Evolutionary conservation across 371 early-diverging fungal genomes (phyloP).

Genomic region (Choanephora cucurbitarum): DNA sequence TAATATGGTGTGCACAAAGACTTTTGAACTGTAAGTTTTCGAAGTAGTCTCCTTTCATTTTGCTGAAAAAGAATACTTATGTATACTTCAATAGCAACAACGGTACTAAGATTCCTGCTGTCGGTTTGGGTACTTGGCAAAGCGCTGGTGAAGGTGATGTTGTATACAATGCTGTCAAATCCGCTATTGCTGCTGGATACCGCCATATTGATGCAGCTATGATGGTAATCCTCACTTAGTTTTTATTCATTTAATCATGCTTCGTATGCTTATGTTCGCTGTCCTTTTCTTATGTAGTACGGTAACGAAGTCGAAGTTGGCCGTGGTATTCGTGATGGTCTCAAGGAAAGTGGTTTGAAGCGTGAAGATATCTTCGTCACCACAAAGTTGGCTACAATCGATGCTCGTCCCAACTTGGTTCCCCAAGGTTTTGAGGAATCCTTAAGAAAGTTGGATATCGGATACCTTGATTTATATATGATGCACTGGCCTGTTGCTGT

Average conservation of each 20-base stretch:
- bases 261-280: background rate
- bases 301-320: conserved; percentile 76
- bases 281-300: conserved; percentile 37
- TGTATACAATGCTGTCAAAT: conserved; percentile 42
- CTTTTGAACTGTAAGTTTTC: conserved; percentile 19
- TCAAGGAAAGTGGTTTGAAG: conserved; percentile 45
- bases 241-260: background rate
- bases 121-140: conserved; percentile 59
- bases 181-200: conserved; percentile 46
- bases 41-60: background rate
- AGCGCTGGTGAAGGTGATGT: conserved; percentile 40
- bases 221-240: conserved; percentile 34
- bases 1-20: conserved; percentile 31
- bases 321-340: conserved; percentile 55
- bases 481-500: conserved; percentile 52
- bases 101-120: conserved; percentile 47
- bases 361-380: conserved; percentile 86
- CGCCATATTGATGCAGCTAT: conserved; percentile 65
- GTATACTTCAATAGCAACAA: conserved; percentile 30
- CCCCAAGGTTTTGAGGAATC: conserved; percentile 52
- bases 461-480: conserved; percentile 75
- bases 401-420: conserved; percentile 50
- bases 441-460: conserved; percentile 52
- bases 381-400: conserved; percentile 80
- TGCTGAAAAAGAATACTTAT: background rate